phyloP scores from a whole-genome alignment of 2,329 filamentous ascomycete species.

The Aspergillus intermedius region DNA sequence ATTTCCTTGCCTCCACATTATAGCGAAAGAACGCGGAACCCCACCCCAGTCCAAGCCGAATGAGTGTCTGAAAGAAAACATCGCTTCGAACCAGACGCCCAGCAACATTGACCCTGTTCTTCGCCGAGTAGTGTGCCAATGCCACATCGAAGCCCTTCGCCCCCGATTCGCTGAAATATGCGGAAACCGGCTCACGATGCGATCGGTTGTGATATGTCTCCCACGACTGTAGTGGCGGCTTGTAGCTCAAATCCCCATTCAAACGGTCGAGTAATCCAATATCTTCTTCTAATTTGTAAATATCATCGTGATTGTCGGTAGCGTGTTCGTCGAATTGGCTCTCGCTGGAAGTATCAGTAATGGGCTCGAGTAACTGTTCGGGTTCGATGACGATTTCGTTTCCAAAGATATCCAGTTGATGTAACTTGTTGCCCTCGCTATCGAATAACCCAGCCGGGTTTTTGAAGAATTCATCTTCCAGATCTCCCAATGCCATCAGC shows the following conservation, averaged over 20 bases:
- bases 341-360: constrained; percentile 14
- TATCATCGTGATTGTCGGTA: constrained; percentile 13
- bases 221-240: constrained; percentile 32
- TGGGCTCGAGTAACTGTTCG: constrained; percentile 13
- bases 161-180: constrained; percentile 40
- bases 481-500: constrained; percentile 11
- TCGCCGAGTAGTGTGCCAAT: constrained; percentile 21
- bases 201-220: constrained; percentile 32
- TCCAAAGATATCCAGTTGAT: constrained; percentile 28
- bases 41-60: constrained; percentile 40
- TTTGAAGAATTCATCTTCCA: constrained; percentile 20
- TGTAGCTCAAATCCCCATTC: constrained; percentile 6
- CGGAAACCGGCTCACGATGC: constrained; percentile 28
- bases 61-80: constrained; percentile 34
- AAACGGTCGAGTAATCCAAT: constrained; percentile 31
- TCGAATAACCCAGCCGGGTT: constrained; percentile 14
- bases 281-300: constrained; percentile 15
- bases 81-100: constrained; percentile 30
- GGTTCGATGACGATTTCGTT: constrained; percentile 14
- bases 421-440: constrained; percentile 22
- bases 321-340: constrained; percentile 15
- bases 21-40: constrained; percentile 39
- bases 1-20: constrained; percentile 27
- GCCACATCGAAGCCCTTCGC: constrained; percentile 35
- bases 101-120: constrained; percentile 14